phyloP scores from a whole-genome alignment of 2,329 filamentous ascomycete species.

The Dothistroma pini region DNA sequence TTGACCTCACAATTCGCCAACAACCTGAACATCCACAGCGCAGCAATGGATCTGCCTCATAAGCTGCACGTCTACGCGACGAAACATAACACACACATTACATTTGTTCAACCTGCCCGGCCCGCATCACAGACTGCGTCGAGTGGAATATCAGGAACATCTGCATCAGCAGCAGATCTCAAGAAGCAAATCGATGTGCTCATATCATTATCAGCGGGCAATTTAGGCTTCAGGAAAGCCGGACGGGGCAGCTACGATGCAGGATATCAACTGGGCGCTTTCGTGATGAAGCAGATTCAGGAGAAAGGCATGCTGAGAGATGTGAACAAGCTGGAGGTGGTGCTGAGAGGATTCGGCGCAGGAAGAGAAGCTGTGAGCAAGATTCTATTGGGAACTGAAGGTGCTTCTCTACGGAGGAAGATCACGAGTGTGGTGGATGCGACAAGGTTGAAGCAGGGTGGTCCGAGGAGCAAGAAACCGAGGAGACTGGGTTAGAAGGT shows the following conservation, averaged over 20 bases:
- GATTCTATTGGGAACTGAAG: slow-evolving; percentile 81
- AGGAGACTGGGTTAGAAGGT: slow-evolving; percentile 66
- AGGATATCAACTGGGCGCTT: slow-evolving; percentile 82
- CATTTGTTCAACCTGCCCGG: slow-evolving; percentile 67
- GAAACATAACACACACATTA: slow-evolving; percentile 95
- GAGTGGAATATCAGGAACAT: slow-evolving; percentile 27
- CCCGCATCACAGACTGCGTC: slow-evolving; percentile 27
- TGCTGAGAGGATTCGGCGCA: slow-evolving; percentile 78
- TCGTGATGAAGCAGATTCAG: slow-evolving; percentile 78
- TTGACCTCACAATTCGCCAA: slow-evolving; percentile 10
- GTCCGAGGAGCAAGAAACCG: slow-evolving; percentile 77
- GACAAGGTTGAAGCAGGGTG: slow-evolving; percentile 93
- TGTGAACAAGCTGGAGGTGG: slow-evolving; percentile 73
- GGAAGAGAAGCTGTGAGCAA: slow-evolving; percentile 89
- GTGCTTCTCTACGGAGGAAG: slow-evolving; percentile 67
- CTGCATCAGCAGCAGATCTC: slow-evolving; percentile 49
- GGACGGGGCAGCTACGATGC: slow-evolving; percentile 82
- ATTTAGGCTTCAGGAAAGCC: slow-evolving; percentile 86
- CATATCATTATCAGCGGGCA: slow-evolving; percentile 75
- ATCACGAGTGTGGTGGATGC: slow-evolving; percentile 78
- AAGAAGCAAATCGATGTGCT: slow-evolving; percentile 57
- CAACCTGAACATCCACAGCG: slow-evolving; percentile 18
- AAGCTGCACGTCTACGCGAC: slow-evolving; percentile 83
- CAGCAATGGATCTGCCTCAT: slow-evolving; percentile 51
- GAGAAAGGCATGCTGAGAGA: slow-evolving; percentile 73